Evolutionary conservation across 129 eudicot species (phyloP), one percentile per base, ranked within the genome.

Genomic region (Gnaphalium uliginosum): DNA sequence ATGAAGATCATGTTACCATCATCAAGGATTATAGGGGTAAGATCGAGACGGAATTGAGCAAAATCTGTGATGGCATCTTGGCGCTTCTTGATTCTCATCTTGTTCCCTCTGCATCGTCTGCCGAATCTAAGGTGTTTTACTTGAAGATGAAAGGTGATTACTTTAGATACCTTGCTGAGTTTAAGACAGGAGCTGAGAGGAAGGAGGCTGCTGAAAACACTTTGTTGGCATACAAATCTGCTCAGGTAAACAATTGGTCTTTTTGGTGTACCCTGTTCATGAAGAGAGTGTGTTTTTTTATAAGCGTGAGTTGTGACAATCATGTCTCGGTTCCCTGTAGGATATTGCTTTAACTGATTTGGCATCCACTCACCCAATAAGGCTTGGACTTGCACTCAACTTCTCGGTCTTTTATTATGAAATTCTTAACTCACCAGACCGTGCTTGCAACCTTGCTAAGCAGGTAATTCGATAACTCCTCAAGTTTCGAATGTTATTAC

Each of bases 111-210:
- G 97, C 79, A 14, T 75, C 79, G 0, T 48, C 79, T 75, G 79
- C 72, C 7, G 97, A 91, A 74, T 91, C 95, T 2, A 88, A 91
- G 87, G 95, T 91, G 58, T 91, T 91, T 66, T 88, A 91, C 82
- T 81, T 88, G 85, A 91, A 91, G 84, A 91, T 86, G 95, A 91
- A 91, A 81, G 97, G 97, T 72, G 97, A 91, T 78, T 91, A 91
- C 65, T 83, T 86, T 58, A 77, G 95, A 86, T 91, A 91, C 72
- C 41, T 91, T 74, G 97, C 97, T 72, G 92, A 75, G 72, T 75
- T 75, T 64, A 75, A 75, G 64, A 75, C 79, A 4, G 79, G 79
- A 26, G 64, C 79, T 2, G 79, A 75, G 15, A 75, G 72, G 64
- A 75, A 75, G 24, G 79, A 75, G 63, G 79, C 79, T 75, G 79